Conservation (phyloP, 2,329 filamentous ascomycete genomes). For the Colletotrichum higginsianum region DNA sequence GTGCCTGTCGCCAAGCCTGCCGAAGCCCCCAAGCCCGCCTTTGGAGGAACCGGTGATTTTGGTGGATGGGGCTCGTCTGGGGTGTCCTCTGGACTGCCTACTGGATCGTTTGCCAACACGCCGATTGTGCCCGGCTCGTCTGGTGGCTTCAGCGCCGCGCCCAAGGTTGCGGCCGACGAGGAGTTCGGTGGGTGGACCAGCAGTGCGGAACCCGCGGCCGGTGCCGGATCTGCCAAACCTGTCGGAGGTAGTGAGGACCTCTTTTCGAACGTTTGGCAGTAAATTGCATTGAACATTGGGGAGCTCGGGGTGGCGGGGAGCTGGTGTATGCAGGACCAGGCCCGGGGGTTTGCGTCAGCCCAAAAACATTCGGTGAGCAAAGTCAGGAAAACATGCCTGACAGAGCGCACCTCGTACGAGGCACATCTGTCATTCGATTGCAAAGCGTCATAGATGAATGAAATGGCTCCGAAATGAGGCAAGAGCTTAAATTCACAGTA, state of each 20-base stretch:
- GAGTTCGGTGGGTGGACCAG: slow-evolving; percentile 98
- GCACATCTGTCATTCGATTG: slow-evolving; percentile 21
- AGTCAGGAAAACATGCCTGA: slow-evolving; percentile 1
- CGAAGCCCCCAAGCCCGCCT: slow-evolving; percentile 48
- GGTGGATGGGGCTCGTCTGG: slow-evolving; percentile 64
- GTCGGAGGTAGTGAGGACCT: slow-evolving; percentile 82
- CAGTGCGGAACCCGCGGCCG: slow-evolving; percentile 66
- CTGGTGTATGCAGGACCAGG: neutral
- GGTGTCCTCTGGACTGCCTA: slow-evolving; percentile 30
- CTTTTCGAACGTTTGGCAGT: slow-evolving; percentile 97
- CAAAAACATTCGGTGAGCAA: slow-evolving; percentile 16
- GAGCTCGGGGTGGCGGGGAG: neutral
- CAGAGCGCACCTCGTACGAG: neutral
- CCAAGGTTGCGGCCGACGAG: slow-evolving; percentile 88
- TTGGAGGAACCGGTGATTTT: slow-evolving; percentile 70
- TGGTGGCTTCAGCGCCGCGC: slow-evolving; percentile 75
- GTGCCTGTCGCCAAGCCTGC: slow-evolving; percentile 64
- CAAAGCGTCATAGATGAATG: slow-evolving; percentile 36
- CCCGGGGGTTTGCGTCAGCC: neutral
- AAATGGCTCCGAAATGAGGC: slow-evolving; percentile 19
- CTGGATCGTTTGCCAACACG: slow-evolving; percentile 46
- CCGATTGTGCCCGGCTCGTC: slow-evolving; percentile 74
- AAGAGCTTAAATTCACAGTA: slow-evolving; percentile 4
- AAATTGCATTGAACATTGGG: slow-evolving; percentile 40
- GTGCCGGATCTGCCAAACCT: slow-evolving; percentile 65